Conservation (phyloP, 2,329 filamentous ascomycete species). For the Ceratocystis alfenasii region DNA sequence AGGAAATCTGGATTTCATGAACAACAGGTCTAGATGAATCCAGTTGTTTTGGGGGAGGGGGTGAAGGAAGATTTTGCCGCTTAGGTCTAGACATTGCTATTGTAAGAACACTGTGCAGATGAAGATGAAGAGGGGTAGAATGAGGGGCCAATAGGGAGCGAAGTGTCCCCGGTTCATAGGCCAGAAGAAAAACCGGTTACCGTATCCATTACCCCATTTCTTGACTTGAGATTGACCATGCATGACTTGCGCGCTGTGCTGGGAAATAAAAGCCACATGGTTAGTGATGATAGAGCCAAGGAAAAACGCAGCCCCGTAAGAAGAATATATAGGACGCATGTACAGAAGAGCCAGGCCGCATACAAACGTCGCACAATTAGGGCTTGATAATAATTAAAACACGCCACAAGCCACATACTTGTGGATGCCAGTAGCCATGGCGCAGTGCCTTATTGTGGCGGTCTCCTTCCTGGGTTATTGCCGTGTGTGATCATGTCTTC, state of each 20-base stretch:
- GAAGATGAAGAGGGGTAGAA: not conserved
- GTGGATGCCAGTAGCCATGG: not conserved
- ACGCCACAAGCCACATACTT: not conserved
- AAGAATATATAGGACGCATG: not conserved
- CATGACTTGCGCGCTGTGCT: not conserved
- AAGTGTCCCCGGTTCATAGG: not conserved
- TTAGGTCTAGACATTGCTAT: not conserved
- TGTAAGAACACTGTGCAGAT: not conserved
- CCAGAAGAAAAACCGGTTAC: not conserved
- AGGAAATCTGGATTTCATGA: not conserved
- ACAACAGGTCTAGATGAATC: not conserved
- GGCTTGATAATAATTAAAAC: not conserved
- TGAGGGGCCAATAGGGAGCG: not conserved
- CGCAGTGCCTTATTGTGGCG: not conserved
- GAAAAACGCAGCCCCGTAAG: not conserved
- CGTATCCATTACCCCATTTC: not conserved
- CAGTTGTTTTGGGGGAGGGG: not conserved
- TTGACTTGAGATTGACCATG: not conserved
- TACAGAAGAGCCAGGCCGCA: not conserved
- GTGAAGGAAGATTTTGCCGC: not conserved
- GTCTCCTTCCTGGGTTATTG: not conserved
- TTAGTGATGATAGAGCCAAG: too few species aligned
- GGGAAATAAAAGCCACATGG: not conserved
- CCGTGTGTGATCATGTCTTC: not conserved
- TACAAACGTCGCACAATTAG: constrained; percentile 1